Conservation (phyloP, 805 yeast genomes). For the Pichia membranifaciens region DNA sequence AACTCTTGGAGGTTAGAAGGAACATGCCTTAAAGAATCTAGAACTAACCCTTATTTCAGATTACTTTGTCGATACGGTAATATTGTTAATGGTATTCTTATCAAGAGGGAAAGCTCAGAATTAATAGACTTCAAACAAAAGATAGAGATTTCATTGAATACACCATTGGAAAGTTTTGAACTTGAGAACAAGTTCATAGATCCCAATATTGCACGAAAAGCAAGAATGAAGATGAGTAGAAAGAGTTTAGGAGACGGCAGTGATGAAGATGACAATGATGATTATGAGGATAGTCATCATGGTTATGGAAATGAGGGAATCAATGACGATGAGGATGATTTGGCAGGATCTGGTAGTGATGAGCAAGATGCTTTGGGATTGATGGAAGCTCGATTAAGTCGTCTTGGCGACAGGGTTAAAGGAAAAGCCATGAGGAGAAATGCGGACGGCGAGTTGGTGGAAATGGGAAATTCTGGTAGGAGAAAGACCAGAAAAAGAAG, state of each 20-base stretch:
- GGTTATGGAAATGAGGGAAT: slow-evolving; percentile 18
- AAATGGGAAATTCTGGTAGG: slow-evolving; percentile 10
- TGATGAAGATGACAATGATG: slow-evolving; percentile 9
- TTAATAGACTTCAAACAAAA: slow-evolving; percentile 12
- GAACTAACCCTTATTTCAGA: slow-evolving; percentile 18
- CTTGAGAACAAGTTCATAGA: slow-evolving; percentile 18
- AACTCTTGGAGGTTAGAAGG: slow-evolving; percentile 8
- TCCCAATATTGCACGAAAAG: slow-evolving; percentile 5
- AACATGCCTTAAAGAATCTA: slow-evolving; percentile 6
- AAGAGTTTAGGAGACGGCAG: slow-evolving; percentile 5
- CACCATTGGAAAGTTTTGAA: slow-evolving; percentile 23
- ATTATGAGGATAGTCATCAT: slow-evolving; percentile 10
- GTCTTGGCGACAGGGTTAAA: slow-evolving; percentile 14
- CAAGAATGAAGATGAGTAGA: not conserved
- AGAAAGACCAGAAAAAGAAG: not conserved
- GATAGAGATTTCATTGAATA: slow-evolving; percentile 18
- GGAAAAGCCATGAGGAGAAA: slow-evolving; percentile 25
- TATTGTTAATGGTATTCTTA: slow-evolving; percentile 14
- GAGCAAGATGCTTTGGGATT: slow-evolving; percentile 37
- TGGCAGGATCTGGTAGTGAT: slow-evolving; percentile 32
- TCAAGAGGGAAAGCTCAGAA: slow-evolving; percentile 7
- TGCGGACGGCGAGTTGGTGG: slow-evolving; percentile 11
- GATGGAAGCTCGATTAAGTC: slow-evolving; percentile 31
- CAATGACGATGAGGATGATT: slow-evolving; percentile 19
- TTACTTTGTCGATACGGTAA: slow-evolving; percentile 22